Percentiles rank a stretch among this genome's conserved stretches.
These are phyloP conservation scores for Saccharomyces kudriavzevii DNA, from an alignment of 805 yeast species.

Conservation along the genomic window DNA sequence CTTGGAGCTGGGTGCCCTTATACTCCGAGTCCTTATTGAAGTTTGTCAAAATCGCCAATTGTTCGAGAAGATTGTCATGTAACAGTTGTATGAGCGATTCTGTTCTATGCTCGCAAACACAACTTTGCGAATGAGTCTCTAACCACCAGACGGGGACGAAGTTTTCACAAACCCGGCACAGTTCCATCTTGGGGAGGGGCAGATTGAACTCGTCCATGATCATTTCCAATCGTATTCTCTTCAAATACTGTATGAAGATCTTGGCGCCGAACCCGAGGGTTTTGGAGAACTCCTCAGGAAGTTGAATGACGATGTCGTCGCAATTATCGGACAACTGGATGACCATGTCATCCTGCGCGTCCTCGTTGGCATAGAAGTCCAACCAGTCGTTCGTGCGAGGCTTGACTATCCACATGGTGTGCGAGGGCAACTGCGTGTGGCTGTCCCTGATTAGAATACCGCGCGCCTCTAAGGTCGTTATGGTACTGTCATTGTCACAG, in stretches of 20 bases:
- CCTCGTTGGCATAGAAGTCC: background rate
- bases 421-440: constrained; percentile 51
- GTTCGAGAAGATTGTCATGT: constrained; percentile 74
- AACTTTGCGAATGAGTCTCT: constrained; percentile 81
- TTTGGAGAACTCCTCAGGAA: constrained; percentile 64
- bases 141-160: constrained; percentile 94
- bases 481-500: constrained; percentile 36
- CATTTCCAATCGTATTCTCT: constrained; percentile 54
- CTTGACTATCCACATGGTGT: constrained; percentile 88
- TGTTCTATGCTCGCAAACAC: constrained; percentile 75
- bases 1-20: constrained; percentile 41
- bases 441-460: constrained; percentile 74
- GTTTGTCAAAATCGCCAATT: constrained; percentile 41
- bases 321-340: constrained; percentile 33
- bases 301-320: constrained; percentile 6
- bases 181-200: constrained; percentile 72
- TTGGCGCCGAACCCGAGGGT: constrained; percentile 85
- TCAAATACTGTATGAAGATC: constrained; percentile 66
- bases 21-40: constrained; percentile 36
- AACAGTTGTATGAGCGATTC: constrained; percentile 66
- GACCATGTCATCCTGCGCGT: background rate
- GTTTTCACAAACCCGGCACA: constrained; percentile 89
- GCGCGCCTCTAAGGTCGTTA: constrained; percentile 81
- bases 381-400: constrained; percentile 45
- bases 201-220: constrained; percentile 54